A percentile compares a stretch with the other conserved stretches of the same genome.
These are phyloP conservation scores for Phlyctochytrium planicorne DNA, from an alignment of 192 early-diverging fungal species.

Conservation along the genomic window DNA sequence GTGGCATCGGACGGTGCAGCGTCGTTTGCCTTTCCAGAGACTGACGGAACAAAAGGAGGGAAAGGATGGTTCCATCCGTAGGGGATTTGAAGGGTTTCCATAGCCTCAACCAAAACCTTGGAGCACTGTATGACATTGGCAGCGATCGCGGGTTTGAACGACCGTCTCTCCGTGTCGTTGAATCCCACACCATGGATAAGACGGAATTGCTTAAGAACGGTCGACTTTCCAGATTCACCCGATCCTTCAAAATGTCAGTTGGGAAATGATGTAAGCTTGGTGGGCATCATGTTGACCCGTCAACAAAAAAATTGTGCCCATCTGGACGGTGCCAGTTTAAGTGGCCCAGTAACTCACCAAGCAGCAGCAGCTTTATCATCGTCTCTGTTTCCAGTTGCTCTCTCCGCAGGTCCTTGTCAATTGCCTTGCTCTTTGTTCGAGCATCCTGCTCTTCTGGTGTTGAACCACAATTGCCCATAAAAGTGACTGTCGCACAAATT, in stretches of 20 bases:
- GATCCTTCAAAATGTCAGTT: conserved; percentile 22
- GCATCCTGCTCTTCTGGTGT: conserved; percentile 22
- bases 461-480: conserved; percentile 4
- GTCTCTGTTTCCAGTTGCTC: conserved; percentile 33
- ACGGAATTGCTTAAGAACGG: conserved; percentile 46
- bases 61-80: conserved; percentile 16
- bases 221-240: conserved; percentile 51
- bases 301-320: background rate
- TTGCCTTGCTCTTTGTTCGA: conserved; percentile 48
- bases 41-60: background rate
- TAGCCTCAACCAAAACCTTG: conserved; percentile 32
- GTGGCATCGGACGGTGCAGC: background rate
- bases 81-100: conserved; percentile 33
- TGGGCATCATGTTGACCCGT: background rate
- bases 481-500: too few species aligned
- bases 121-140: conserved; percentile 31
- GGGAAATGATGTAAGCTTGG: background rate
- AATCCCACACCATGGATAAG: conserved; percentile 37
- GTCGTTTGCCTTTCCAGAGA: background rate
- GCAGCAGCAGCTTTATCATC: conserved; percentile 36
- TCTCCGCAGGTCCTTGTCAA: conserved; percentile 44
- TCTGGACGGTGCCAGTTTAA: background rate
- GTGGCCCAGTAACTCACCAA: conserved; percentile 19
- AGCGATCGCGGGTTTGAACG: conserved; percentile 29
- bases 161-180: conserved; percentile 27